A percentile compares a stretch with the other conserved stretches of the same genome.
phyloP scores from a whole-genome alignment of 495 filamentous ascomycete species.

The Hyaloscypha variabilis region DNA sequence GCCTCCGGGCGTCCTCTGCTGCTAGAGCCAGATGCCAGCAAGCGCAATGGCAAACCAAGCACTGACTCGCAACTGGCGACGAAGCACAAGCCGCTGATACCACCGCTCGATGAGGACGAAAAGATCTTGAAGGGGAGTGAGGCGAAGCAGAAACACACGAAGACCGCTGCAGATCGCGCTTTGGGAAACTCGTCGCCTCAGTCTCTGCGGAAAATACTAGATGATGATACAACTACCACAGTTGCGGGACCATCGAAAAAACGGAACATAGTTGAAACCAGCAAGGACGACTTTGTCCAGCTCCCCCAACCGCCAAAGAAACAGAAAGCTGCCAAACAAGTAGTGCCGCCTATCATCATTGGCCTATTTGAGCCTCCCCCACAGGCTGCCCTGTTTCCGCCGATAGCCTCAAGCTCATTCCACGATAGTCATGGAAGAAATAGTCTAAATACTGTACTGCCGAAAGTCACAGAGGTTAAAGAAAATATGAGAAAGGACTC shows the following conservation, averaged over 20 bases:
- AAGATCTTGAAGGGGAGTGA: constrained; percentile 9
- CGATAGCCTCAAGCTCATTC: constrained; percentile 61
- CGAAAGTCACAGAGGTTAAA: constrained; percentile 20
- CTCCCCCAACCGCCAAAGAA: constrained; percentile 57
- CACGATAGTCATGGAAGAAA: constrained; percentile 44
- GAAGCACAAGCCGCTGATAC: constrained; percentile 18
- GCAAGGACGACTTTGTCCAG: constrained; percentile 57
- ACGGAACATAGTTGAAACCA: constrained; percentile 40
- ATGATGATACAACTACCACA: constrained; percentile 38
- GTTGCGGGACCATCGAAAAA: constrained; percentile 49
- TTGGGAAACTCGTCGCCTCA: constrained; percentile 38
- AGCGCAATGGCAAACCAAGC: constrained; percentile 38
- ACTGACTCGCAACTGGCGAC: constrained; percentile 27
- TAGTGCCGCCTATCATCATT: constrained; percentile 66
- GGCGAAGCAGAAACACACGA: constrained; percentile 15
- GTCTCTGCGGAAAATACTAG: constrained; percentile 49
- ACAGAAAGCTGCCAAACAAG: constrained; percentile 52
- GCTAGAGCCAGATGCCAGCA: constrained; percentile 46
- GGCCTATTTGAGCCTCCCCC: constrained; percentile 78
- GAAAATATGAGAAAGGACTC: constrained; percentile 9
- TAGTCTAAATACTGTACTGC: constrained; percentile 36
- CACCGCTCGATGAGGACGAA: constrained; percentile 20
- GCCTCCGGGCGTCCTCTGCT: constrained; percentile 42
- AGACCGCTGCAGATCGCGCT: constrained; percentile 12
- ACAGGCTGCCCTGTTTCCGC: constrained; percentile 71